A percentile compares a stretch with the other conserved stretches of the same genome.
Conservation (phyloP, 208 protist species). For the Angomonas ambiguus region DNA sequence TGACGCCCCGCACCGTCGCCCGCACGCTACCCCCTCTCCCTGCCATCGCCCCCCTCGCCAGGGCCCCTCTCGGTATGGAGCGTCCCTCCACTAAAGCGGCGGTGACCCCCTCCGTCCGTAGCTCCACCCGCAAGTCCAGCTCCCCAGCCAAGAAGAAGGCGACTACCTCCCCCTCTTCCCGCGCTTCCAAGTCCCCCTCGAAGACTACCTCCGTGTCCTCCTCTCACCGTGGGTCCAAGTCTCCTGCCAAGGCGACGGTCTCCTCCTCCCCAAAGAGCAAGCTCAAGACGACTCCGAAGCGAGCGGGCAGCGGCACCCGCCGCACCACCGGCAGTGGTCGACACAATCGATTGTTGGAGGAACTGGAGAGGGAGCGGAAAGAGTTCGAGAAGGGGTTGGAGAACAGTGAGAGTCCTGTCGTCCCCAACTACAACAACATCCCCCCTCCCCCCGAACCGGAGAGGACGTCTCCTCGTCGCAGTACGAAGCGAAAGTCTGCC, state of each 20-base stretch:
- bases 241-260: background rate
- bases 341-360: background rate
- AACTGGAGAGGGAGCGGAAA: background rate
- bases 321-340: background rate
- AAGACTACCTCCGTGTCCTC: background rate
- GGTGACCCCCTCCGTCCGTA: background rate
- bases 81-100: background rate
- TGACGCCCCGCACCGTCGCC: background rate
- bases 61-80: background rate
- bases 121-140: background rate
- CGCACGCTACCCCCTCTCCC: background rate
- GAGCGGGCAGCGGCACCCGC: too few species aligned
- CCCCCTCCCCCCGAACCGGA: background rate
- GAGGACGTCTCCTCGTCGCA: background rate
- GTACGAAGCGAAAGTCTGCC: background rate
- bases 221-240: too few species aligned
- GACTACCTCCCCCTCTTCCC: background rate
- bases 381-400: background rate
- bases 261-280: too few species aligned
- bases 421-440: background rate
- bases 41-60: background rate
- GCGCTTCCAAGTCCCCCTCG: background rate
- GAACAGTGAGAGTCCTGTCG: background rate
- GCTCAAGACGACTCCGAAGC: too few species aligned
- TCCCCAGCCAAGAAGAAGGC: constrained; percentile 1